These are phyloP conservation scores for Cavenderia fasciculata DNA, from an alignment of 78 protist species.

Conservation along the genomic window DNA sequence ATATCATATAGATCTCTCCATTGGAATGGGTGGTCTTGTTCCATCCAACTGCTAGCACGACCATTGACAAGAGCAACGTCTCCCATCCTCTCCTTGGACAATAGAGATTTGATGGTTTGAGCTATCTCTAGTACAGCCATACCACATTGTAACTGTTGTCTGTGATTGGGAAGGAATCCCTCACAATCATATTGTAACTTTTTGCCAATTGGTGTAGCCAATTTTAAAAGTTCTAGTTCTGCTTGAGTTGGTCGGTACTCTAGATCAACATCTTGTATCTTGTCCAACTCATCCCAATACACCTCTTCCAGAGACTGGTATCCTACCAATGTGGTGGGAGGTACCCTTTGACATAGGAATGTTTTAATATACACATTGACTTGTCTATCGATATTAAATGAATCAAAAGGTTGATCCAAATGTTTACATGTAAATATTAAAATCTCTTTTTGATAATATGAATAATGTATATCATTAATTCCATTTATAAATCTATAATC, in stretches of 20 bases:
- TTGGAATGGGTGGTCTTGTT: background rate
- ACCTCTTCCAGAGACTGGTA: background rate
- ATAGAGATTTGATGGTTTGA: conserved; percentile 35
- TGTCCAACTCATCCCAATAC: no score
- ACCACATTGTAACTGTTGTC: conserved; percentile 79
- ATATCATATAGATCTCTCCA: conserved; percentile 83
- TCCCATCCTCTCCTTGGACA: no score
- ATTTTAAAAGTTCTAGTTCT: background rate
- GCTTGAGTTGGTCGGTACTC: background rate
- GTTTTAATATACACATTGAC: conserved; percentile 34
- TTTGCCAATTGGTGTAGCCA: conserved; percentile 37
- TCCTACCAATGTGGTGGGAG: conserved; percentile 2
- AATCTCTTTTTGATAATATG: conserved; percentile 36
- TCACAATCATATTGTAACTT: conserved; percentile 66
- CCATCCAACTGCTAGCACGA: background rate
- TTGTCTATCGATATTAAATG: conserved; percentile 19
- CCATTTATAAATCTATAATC: conserved; percentile 11
- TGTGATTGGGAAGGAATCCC: conserved; percentile 71
- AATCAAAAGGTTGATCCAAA: background rate
- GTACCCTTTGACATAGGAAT: conserved; percentile 26
- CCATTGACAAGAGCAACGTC: background rate
- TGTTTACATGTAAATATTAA: conserved; percentile 20
- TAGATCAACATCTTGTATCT: background rate
- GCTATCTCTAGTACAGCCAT: conserved; percentile 69
- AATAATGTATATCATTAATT: background rate